These are phyloP conservation scores for Fraxinus floribunda DNA, from an alignment of 305 asterid genomes.

Conservation along the genomic window DNA sequence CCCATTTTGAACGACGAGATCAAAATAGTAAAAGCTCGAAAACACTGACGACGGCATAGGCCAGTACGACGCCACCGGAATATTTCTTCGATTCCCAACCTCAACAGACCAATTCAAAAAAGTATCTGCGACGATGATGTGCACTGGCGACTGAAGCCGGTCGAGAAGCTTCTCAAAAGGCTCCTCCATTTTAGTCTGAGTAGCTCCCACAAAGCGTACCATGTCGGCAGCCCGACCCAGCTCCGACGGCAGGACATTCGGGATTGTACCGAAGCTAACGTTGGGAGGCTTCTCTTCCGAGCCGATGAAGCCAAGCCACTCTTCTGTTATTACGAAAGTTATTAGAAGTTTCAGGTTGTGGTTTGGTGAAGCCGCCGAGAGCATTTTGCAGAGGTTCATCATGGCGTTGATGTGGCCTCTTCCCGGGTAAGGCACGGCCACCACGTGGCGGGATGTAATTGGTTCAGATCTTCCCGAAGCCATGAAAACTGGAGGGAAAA, in stretches of 20 bases:
- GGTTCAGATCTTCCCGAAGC: conserved; percentile 12
- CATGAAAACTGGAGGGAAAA: neutral
- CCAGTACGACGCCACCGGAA: conserved; percentile 69
- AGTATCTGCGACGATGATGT: conserved; percentile 42
- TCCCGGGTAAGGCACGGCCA: conserved; percentile 79
- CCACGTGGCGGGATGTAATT: conserved; percentile 41
- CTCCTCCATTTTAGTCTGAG: conserved; percentile 54
- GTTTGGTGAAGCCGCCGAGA: conserved; percentile 18
- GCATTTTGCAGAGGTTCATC: conserved; percentile 72
- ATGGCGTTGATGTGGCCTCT: conserved; percentile 78
- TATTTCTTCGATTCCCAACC: conserved; percentile 43
- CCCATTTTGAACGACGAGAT: conserved; percentile 38
- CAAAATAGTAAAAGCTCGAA: conserved; percentile 46
- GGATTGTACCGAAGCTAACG: conserved; percentile 52
- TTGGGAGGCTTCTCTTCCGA: conserved; percentile 42
- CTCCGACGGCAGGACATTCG: conserved; percentile 59
- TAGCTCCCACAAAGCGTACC: conserved; percentile 49
- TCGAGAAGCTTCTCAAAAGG: conserved; percentile 53
- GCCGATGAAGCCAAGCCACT: conserved; percentile 62
- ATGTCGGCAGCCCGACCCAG: conserved; percentile 54
- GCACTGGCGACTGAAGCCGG: conserved; percentile 35
- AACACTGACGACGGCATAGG: conserved; percentile 58
- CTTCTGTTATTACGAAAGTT: conserved; percentile 67
- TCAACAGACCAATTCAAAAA: conserved; percentile 54
- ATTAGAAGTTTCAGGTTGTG: conserved; percentile 31